Conservation (phyloP, 2,329 filamentous ascomycete species). For the Botrytis paeoniae region DNA sequence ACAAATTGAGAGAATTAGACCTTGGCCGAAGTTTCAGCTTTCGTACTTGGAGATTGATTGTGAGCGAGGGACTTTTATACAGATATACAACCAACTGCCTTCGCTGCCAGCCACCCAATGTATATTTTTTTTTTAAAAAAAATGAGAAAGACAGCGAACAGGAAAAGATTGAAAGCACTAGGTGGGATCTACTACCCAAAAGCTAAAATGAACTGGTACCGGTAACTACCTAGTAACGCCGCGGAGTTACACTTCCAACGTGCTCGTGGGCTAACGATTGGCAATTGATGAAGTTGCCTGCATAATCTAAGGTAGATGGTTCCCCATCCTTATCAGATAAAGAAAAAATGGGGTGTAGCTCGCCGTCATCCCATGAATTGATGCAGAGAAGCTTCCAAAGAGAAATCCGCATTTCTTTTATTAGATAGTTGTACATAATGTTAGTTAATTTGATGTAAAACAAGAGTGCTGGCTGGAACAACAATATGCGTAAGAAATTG, state of each 20-base stretch:
- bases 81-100: neutral
- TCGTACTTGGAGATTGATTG: neutral
- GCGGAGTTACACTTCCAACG: neutral
- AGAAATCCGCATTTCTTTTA: neutral
- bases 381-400: neutral
- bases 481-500: neutral
- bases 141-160: neutral
- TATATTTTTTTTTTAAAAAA: neutral
- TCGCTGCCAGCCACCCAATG: neutral
- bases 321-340: neutral
- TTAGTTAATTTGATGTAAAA: neutral
- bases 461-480: neutral
- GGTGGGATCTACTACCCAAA: neutral
- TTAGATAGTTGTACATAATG: neutral
- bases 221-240: neutral
- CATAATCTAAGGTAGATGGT: neutral
- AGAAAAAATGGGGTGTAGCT: neutral
- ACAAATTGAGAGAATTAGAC: neutral
- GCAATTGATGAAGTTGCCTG: neutral
- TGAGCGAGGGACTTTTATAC: neutral
- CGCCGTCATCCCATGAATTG: too few species aligned
- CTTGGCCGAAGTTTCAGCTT: neutral
- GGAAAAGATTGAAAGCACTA: neutral
- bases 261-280: constrained; percentile 10
- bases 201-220: neutral